Conservation (phyloP, 768 basidiomycete species). For the Tulasnella sp. region DNA sequence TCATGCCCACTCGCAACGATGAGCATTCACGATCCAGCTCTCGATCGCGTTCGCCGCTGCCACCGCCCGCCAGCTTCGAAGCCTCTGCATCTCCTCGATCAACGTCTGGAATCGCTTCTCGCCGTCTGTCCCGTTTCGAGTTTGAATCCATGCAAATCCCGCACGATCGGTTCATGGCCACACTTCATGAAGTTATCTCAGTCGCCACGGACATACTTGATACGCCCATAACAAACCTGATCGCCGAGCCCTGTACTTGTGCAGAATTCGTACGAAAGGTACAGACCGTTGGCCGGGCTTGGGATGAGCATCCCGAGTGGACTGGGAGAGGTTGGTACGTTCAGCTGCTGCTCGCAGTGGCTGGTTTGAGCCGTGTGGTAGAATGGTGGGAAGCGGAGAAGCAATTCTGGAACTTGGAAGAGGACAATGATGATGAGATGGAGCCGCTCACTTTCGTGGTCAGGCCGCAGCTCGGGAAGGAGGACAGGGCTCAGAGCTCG, state of each 20-base stretch:
- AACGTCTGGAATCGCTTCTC: constrained; percentile 37
- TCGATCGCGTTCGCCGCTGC: constrained; percentile 86
- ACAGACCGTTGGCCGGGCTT: constrained; percentile 82
- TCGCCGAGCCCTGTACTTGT: constrained; percentile 73
- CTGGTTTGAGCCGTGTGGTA: constrained; percentile 88
- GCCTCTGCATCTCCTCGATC: constrained; percentile 1
- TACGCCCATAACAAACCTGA: constrained; percentile 77
- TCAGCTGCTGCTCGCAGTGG: constrained; percentile 88
- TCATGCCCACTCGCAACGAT: constrained; percentile 47
- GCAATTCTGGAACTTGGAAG: constrained; percentile 98
- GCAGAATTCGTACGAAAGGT: constrained; percentile 81
- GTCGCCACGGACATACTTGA: constrained; percentile 91
- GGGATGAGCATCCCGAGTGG: constrained; percentile 98
- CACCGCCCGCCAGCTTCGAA: constrained; percentile 24
- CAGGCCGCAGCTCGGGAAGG: constrained; percentile 62
- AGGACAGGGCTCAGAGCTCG: constrained; percentile 27
- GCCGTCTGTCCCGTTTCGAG: constrained; percentile 72
- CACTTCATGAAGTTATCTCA: constrained; percentile 82
- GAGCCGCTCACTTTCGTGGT: constrained; percentile 90
- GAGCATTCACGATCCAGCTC: constrained; percentile 90
- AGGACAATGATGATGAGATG: constrained; percentile 72
- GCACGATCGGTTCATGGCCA: constrained; percentile 77
- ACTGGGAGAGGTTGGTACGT: constrained; percentile 98
- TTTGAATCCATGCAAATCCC: constrained; percentile 32
- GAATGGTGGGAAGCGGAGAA: constrained; percentile 99